Evolutionary conservation across 768 basidiomycete species (phyloP), one percentile per base, ranked within the genome.

Genomic region (Nidula microcarpa): DNA sequence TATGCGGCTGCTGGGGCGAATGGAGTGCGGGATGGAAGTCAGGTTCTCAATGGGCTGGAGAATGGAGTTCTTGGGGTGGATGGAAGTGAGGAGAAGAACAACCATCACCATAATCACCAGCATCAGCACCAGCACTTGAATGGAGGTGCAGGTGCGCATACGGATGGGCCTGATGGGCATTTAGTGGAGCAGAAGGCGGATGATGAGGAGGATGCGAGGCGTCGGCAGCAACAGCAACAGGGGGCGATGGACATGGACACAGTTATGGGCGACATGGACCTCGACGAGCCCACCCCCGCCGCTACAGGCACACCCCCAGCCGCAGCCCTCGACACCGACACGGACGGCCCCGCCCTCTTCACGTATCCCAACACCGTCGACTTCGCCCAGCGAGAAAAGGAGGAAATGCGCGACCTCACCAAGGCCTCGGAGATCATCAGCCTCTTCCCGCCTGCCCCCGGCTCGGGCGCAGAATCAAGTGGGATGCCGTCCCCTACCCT

Each of bases 361-460:
- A 23, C 23, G 23, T 23, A 23, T 4, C 73, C 74, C 4, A 88
- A 89, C 64, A 88, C 86, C 33, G 80, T 92, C 63, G 82, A 91
- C 65, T 93, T 94, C 67, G 85, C 89, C 11, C 80, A 84, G 62
- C 77, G 91, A 34, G 93, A 96, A 71, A 83, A 83, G 68, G 89
- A 91, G 55, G 94, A 95, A 73, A 95, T 94, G 91, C 75, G 88
- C 10, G 88, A 90, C 62, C 72, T 95, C 51, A 96, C 94, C 0
- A 79, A 83, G 54, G 89, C 91, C 6, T 86, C 82, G 17, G 89
- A 91, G 71, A 92, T 95, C 50, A 73, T 87, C 57, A 77, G 76
- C 39, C 59, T 82, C 0, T 70, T 71, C 43, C 71, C 68, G 5
- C 17, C 60, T 14, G 43, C 55, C 1, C 49, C 55, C 49, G 33